phyloP scores from a whole-genome alignment of 352 stramenopile genomes.

The Blastocystis hominis region DNA sequence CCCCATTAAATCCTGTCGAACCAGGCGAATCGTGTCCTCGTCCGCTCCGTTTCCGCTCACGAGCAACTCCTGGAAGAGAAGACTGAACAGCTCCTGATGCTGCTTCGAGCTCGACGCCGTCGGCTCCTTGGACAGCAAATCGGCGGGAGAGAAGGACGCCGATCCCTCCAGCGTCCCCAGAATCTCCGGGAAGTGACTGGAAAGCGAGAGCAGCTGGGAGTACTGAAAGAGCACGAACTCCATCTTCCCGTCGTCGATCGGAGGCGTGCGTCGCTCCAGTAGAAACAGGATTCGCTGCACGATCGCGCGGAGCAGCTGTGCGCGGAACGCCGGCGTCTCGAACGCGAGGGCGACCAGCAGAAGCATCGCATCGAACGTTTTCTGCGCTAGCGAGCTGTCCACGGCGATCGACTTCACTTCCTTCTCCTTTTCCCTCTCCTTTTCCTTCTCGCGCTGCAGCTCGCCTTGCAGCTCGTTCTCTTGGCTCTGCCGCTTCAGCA shows the following conservation, averaged over 20 bases:
- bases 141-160: not conserved
- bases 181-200: not conserved
- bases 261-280: not conserved
- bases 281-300: slow-evolving; percentile 2
- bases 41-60: not conserved
- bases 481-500: not conserved
- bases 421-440: not conserved
- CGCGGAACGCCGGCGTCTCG: not conserved
- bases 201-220: not conserved
- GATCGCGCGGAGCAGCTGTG: slow-evolving; percentile 20
- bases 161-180: not conserved
- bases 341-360: not conserved
- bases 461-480: not conserved
- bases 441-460: not conserved
- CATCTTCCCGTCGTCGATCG: not conserved
- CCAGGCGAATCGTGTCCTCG: not conserved
- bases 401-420: not conserved
- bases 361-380: not conserved
- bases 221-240: slow-evolving; percentile 11
- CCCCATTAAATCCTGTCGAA: not conserved
- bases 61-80: not conserved
- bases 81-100: not conserved
- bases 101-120: not conserved
- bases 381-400: not conserved
- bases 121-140: not conserved